Evolutionary conservation across 208 protist species (phyloP).

Genomic region (Leishmania major): DNA sequence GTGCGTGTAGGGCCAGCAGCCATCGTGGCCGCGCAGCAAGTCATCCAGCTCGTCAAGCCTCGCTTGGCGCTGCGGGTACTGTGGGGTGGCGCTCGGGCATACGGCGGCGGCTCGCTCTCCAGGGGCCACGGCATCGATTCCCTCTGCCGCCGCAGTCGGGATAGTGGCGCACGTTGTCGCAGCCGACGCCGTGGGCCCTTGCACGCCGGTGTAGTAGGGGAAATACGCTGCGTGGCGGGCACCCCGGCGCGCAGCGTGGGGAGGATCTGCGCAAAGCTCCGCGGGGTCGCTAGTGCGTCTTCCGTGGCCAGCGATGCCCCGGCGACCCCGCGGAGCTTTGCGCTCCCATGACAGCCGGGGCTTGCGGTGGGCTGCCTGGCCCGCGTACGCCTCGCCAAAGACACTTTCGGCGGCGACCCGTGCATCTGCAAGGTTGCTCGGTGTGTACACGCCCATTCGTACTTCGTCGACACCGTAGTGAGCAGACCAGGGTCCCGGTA

Average conservation of each 20-base stretch:
- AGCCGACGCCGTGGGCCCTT: background rate
- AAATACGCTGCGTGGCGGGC: slow-evolving; percentile 1
- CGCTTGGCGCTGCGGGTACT: slow-evolving; percentile 30
- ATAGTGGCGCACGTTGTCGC: background rate
- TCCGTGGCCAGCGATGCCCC: background rate
- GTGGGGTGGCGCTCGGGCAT: background rate
- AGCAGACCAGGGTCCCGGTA: slow-evolving; percentile 59
- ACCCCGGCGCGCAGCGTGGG: slow-evolving; percentile 18
- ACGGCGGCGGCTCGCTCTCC: background rate
- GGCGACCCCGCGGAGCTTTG: too few relatives aligned
- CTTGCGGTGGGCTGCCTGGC: background rate
- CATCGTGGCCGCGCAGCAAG: slow-evolving; percentile 33
- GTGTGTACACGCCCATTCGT: slow-evolving; percentile 70
- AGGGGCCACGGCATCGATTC: background rate
- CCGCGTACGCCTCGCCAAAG: slow-evolving; percentile 53
- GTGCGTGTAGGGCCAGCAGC: slow-evolving; percentile 8
- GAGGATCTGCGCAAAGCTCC: slow-evolving; percentile 19
- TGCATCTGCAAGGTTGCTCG: slow-evolving; percentile 54
- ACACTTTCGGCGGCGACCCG: slow-evolving; percentile 41
- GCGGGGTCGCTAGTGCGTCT: background rate
- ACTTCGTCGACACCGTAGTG: slow-evolving; percentile 56
- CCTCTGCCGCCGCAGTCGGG: background rate
- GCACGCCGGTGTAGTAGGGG: slow-evolving; percentile 24
- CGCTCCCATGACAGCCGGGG: background rate
- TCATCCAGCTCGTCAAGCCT: slow-evolving; percentile 48